These are phyloP conservation scores for Linum trigynum DNA, from an alignment of 345 rosid species.

Conservation along the genomic window DNA sequence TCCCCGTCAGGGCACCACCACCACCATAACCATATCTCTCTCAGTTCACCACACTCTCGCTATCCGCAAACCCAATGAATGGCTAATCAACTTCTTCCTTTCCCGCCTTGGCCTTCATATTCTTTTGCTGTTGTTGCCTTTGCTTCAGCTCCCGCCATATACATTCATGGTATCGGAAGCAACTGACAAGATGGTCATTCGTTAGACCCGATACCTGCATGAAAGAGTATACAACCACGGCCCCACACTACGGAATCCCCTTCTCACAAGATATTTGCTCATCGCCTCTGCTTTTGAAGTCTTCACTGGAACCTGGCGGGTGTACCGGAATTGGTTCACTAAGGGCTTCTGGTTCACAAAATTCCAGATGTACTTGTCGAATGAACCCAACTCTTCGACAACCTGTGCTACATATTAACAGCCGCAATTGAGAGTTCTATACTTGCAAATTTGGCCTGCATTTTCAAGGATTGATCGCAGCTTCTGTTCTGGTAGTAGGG, in stretches of 20 bases:
- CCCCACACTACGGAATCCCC: constrained; percentile 87
- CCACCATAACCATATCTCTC: too few species aligned
- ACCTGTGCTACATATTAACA: constrained; percentile 42
- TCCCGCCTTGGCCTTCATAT: not conserved
- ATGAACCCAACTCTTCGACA: constrained; percentile 68
- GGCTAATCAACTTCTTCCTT: too few species aligned
- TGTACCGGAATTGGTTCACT: constrained; percentile 63
- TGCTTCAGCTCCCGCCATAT: constrained; percentile 26
- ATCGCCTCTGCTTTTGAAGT: constrained; percentile 83
- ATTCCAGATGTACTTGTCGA: constrained; percentile 84
- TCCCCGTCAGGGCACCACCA: too few species aligned
- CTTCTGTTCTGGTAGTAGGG: constrained; percentile 61
- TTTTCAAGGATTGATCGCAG: constrained; percentile 67
- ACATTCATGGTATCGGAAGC: constrained; percentile 83
- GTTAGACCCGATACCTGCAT: constrained; percentile 86
- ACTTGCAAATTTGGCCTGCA: constrained; percentile 47
- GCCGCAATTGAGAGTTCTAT: constrained; percentile 12
- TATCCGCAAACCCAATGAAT: too few species aligned
- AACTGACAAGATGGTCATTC: constrained; percentile 73
- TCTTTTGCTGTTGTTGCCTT: constrained; percentile 26
- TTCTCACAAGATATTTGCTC: constrained; percentile 88
- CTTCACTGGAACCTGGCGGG: constrained; percentile 81
- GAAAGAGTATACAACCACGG: constrained; percentile 84
- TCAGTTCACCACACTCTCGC: too few species aligned
- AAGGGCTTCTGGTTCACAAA: constrained; percentile 76